Conservation (phyloP, 495 filamentous ascomycete species). For the Rhypophila decipiens region DNA sequence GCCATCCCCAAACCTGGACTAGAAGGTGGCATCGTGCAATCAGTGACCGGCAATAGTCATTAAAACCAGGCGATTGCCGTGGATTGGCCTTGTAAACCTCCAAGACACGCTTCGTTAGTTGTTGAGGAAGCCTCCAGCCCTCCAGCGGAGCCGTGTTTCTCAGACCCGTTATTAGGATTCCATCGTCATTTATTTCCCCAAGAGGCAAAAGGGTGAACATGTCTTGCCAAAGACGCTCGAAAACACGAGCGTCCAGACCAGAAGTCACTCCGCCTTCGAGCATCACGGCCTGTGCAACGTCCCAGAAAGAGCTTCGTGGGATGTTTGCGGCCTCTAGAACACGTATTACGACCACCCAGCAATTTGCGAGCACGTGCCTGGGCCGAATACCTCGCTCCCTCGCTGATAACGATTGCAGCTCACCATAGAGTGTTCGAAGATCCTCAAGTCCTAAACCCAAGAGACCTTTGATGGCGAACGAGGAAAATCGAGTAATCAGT, state of each 20-base stretch:
- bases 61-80: conserved; percentile 58
- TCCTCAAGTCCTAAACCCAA: conserved; percentile 41
- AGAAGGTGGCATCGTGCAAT: conserved; percentile 74
- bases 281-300: conserved; percentile 46
- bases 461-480: conserved; percentile 33
- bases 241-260: conserved; percentile 40
- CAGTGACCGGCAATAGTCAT: conserved; percentile 69
- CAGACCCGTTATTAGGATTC: conserved; percentile 51
- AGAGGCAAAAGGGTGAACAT: conserved; percentile 71
- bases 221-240: conserved; percentile 70
- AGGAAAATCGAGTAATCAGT: conserved; percentile 31
- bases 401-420: conserved; percentile 45
- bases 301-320: conserved; percentile 50
- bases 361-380: conserved; percentile 51
- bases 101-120: conserved; percentile 58
- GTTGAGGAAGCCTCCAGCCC: conserved; percentile 68
- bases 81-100: conserved; percentile 54
- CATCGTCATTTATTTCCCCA: conserved; percentile 64
- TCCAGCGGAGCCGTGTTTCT: conserved; percentile 51
- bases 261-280: conserved; percentile 22
- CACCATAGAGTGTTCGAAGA: conserved; percentile 56
- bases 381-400: conserved; percentile 63
- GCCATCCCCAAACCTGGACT: conserved; percentile 80
- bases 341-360: conserved; percentile 61
- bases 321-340: conserved; percentile 44